These are phyloP conservation scores for Ascodesmis nigricans DNA, from an alignment of 495 filamentous ascomycete species.

Conservation along the genomic window DNA sequence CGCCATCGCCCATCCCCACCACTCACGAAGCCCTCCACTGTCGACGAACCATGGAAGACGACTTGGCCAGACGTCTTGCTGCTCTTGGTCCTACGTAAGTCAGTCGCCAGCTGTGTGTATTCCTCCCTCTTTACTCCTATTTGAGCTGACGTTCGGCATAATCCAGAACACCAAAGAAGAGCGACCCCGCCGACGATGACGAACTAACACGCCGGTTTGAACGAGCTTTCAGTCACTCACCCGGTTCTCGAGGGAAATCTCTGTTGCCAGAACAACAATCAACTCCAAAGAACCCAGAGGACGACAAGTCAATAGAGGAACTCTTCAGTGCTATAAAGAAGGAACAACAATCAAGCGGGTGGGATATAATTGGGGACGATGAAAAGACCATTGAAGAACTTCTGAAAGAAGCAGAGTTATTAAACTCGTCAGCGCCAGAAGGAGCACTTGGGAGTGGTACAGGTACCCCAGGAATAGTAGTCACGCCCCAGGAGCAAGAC, in stretches of 20 bases:
- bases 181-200: too few relatives aligned
- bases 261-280: conserved; percentile 1
- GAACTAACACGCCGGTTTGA: conserved; percentile 9
- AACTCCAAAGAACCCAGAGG: not conserved
- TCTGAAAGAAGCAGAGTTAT: conserved; percentile 6
- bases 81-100: too few relatives aligned
- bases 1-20: too few relatives aligned
- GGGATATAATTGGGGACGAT: conserved; percentile 1
- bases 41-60: too few relatives aligned
- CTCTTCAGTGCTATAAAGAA: conserved; percentile 6
- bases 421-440: not conserved
- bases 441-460: not conserved
- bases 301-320: conserved; percentile 2
- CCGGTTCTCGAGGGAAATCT: not conserved
- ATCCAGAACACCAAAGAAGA: too few relatives aligned
- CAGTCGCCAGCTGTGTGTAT: too few relatives aligned
- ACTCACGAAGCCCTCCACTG: too few relatives aligned
- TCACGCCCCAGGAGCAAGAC: not conserved
- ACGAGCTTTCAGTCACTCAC: conserved; percentile 4
- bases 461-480: not conserved
- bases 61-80: conserved; percentile 7
- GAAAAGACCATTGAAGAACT: conserved; percentile 7
- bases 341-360: conserved; percentile 1
- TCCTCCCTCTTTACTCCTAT: too few relatives aligned
- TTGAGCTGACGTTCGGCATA: too few relatives aligned